Conservation (phyloP, 2,329 filamentous ascomycete genomes). For the Aspergillus flavus region DNA sequence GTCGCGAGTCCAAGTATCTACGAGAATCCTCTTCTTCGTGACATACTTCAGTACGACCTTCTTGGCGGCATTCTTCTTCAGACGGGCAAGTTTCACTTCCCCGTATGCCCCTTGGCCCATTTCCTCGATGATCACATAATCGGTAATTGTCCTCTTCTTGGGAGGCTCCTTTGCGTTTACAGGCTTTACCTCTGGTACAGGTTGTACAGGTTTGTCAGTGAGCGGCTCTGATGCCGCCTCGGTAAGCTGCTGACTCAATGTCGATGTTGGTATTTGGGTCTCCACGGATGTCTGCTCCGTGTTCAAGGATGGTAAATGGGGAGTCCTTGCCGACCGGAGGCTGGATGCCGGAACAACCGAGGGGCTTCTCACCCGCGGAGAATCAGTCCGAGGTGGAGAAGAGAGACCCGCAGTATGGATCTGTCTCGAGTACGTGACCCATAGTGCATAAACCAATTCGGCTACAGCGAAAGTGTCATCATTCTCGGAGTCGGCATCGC, state of each 20-base stretch:
- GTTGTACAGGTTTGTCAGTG: constrained; percentile 44
- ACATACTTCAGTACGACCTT: constrained; percentile 98
- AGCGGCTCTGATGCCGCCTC: constrained; percentile 52
- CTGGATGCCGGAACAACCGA: constrained; percentile 79
- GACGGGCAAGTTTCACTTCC: constrained; percentile 90
- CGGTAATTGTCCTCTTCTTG: constrained; percentile 80
- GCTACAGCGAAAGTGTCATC: constrained; percentile 54
- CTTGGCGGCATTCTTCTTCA: constrained; percentile 72
- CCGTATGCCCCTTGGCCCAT: constrained; percentile 99
- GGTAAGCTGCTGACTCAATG: constrained; percentile 55
- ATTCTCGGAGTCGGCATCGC: constrained; percentile 53
- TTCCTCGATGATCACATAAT: constrained; percentile 92
- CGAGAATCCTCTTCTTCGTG: constrained; percentile 92
- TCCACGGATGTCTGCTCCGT: constrained; percentile 31
- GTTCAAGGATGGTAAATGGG: constrained; percentile 23
- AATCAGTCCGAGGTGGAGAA: constrained; percentile 50
- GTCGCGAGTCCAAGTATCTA: constrained; percentile 98
- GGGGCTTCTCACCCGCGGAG: constrained; percentile 66
- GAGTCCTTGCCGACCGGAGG: constrained; percentile 56
- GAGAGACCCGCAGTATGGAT: constrained; percentile 72
- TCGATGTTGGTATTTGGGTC: constrained; percentile 45
- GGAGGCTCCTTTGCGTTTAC: constrained; percentile 33
- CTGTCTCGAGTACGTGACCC: constrained; percentile 95
- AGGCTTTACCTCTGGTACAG: constrained; percentile 32
- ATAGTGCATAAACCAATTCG: constrained; percentile 90